Evolutionary conservation across 1,284 basidiomycete species (phyloP).

Genomic region (Melanopsichium pennsylvanicum): DNA sequence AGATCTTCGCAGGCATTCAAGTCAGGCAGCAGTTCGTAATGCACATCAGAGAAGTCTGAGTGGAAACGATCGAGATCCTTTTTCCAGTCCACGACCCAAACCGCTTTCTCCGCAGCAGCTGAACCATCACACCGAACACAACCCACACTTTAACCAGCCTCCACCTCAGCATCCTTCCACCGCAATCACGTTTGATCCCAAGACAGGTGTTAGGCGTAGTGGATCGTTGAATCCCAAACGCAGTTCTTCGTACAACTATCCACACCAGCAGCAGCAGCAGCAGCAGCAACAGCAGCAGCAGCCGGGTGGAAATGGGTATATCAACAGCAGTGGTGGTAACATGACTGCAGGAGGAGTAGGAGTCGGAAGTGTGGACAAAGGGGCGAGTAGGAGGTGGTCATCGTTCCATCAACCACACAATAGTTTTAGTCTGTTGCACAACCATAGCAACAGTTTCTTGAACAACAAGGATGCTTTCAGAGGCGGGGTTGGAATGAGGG

Average conservation of each 20-base stretch:
- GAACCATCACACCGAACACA: constrained; percentile 11
- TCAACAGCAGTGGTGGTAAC: too few species aligned
- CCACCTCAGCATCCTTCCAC: constrained; percentile 33
- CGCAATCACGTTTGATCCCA: background rate
- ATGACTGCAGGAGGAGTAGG: too few species aligned
- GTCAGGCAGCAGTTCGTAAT: background rate
- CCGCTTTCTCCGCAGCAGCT: background rate
- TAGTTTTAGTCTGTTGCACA: constrained; percentile 4
- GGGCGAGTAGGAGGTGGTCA: constrained; percentile 16
- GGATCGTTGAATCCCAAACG: constrained; percentile 37
- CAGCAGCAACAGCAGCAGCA: background rate
- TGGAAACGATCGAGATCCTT: constrained; percentile 10
- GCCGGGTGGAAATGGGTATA: too few species aligned
- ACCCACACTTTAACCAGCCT: constrained; percentile 26
- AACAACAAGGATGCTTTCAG: background rate
- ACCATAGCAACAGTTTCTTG: constrained; percentile 2
- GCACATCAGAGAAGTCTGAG: constrained; percentile 1
- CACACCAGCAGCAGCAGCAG: background rate
- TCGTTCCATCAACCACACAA: constrained; percentile 30
- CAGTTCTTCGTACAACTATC: constrained; percentile 22
- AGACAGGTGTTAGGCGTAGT: constrained; percentile 3
- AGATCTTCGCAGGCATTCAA: background rate
- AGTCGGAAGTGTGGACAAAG: background rate
- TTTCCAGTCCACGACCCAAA: constrained; percentile 15
- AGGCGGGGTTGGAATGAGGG: constrained; percentile 2